Base-by-base conservation (phyloP, 1,284 basidiomycete species). In the Ustilago cynodontis region DNA sequence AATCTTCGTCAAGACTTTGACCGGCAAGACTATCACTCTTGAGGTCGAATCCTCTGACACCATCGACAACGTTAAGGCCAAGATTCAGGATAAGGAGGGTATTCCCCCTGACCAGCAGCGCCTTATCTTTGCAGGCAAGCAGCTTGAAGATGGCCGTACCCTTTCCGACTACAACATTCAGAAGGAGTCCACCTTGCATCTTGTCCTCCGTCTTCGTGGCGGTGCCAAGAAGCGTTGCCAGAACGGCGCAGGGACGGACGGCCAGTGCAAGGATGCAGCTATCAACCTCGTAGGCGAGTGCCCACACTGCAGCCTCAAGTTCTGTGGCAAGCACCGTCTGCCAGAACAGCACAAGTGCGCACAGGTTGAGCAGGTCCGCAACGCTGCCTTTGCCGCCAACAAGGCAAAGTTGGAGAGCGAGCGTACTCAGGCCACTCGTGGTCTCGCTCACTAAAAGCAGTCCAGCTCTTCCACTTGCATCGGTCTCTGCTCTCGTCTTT, bases 21-120 rank as follows among this genome's bases (percentile, higher is more conserved):
- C 95, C 89, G 95, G 96, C 87, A 98, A 98, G 90, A 97, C 94
- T 81, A 96, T 97, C 90, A 96, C 94, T 85, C 66, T 94, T 90
- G 87, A 93, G 91, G 94, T 96, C 81, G 94, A 96, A 88, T 87
- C 90, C 88, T 70, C 93, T 71, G 94, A 96, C 89, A 95, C 95
- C 78, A 95, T 98, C 88, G 94, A 98, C 90, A 96, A 96, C 90
- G 78, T 84, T 66, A 83, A 84, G 71, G 80, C 76, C 60, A 83
- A 83, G 86, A 49, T 86, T 61, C 83, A 85, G 59, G 83, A 85
- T 69, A 84, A 85, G 67, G 85, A 86, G 51, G 85, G 85, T 58
- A 86, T 85, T 58, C 87, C 87, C 24, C 87, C 87, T 31, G 87
- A 87, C 63, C 87, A 88, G 78, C 87, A 88, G 82, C 86, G 87